Evolutionary conservation across 352 stramenopile species (phyloP).

Genomic region (Phytophthora capsici): DNA sequence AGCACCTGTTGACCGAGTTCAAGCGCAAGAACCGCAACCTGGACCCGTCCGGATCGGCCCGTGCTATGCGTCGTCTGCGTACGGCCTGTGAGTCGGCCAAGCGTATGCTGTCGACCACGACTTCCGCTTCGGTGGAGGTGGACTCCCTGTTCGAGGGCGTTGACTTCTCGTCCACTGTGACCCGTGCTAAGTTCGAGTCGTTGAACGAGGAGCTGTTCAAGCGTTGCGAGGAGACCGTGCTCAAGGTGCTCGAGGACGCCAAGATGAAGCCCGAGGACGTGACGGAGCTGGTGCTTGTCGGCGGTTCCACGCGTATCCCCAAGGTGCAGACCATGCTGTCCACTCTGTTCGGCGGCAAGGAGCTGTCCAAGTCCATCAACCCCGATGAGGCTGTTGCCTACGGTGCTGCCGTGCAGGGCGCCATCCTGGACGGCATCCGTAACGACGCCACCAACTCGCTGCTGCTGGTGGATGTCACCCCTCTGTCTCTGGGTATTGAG

Average conservation of each 20-base stretch:
- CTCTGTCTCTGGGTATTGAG: conserved; percentile 89
- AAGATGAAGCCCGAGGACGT: conserved; percentile 76
- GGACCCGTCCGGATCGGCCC: conserved; percentile 90
- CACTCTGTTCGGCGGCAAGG: conserved; percentile 61
- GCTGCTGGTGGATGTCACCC: conserved; percentile 91
- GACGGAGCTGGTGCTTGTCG: conserved; percentile 64
- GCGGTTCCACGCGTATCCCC: conserved; percentile 66
- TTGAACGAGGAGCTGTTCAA: conserved; percentile 87
- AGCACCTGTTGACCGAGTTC: conserved; percentile 95
- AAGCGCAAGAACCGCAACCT: conserved; percentile 92
- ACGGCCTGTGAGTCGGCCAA: conserved; percentile 98
- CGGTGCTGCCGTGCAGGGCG: conserved; percentile 71
- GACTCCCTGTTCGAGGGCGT: conserved; percentile 96
- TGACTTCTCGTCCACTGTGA: conserved; percentile 95
- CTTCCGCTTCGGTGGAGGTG: conserved; percentile 94
- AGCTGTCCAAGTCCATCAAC: conserved; percentile 77
- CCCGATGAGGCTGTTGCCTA: conserved; percentile 85
- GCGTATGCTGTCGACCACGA: conserved; percentile 94
- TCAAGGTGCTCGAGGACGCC: conserved; percentile 67
- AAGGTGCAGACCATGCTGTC: conserved; percentile 72
- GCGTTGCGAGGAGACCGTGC: conserved; percentile 83
- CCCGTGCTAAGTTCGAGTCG: conserved; percentile 93
- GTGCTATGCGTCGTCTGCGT: conserved; percentile 94
- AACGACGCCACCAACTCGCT: conserved; percentile 88
- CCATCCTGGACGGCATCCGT: conserved; percentile 69